Base-by-base conservation (phyloP, 352 stramenopile species). In the Phytophthora hybrid region DNA sequence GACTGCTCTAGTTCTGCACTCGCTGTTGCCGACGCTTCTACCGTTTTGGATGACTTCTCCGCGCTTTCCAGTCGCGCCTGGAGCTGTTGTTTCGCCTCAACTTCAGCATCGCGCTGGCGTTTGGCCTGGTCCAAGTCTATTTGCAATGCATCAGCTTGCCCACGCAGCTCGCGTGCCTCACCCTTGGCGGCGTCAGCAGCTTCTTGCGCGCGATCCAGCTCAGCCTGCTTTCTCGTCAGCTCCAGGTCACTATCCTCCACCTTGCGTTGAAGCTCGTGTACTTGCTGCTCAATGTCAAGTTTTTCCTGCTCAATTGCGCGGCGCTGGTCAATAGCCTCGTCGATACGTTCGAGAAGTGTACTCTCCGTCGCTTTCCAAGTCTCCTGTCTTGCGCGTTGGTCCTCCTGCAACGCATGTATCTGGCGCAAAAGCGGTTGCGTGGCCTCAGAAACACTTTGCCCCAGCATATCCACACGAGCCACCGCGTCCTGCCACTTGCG, bases 401-500 rank as follows among this genome's bases (percentile, higher is more conserved):
- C 87, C 59, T 94, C 83, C 56, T 92, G 83, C 2, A 96, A 72
- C 21, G 73, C 77, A 47, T 89, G 76, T 55, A 96, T 90, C 68
- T 96, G 89, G 9, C 81, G 84, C 47, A 93, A 59, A 6, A 96
- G 73, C n/a, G 89, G 89, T 58, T 93, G 83, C 10, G 89, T 94
- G 3, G 89, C 87, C 37, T 94, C 89, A 0, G 78, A 88, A 13
- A 94, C 73, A 54, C 83, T 91, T 37, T 90, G 81, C 0, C 85
- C 87, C 26, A 96, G 73, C 59, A 80, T 71, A 29, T 96, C 89
- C 41, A 96, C 83, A 19, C 86, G 83, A 18, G 58, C 72, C n/a
- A 93, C 72, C 0, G 87, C 87, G 14, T 93, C 85, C 59, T 94
- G 85, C 85, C 87, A 96, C 70, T 94, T 93, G n/a, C 77, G 78